Evolutionary conservation across 1,284 basidiomycete genomes (phyloP), one percentile per base, ranked within the genome.

Genomic region (Apiotrichum siamense): DNA sequence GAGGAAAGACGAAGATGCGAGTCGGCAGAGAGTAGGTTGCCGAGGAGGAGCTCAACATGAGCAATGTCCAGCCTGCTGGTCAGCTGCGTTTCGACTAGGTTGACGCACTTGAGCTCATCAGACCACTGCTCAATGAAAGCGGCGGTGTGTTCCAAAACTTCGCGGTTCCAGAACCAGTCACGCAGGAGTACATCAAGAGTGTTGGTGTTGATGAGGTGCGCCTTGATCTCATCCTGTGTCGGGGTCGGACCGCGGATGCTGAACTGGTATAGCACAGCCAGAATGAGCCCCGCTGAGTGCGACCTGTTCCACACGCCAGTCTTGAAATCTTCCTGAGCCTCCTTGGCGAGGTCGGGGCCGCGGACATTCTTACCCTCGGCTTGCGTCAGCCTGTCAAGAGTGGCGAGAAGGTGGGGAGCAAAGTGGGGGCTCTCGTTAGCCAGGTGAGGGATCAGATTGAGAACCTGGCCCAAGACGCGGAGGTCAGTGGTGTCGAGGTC

Each of bases 111-210:
- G 29, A 64, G 26, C 75, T 69, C 18, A 78, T 70, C 21, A 78
- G 63, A 35, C 62, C 57, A 69, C 37, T 76, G 69, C n/a, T 79
- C 64, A 11, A 61, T 54, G 7, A 87, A 69, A 7, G 69, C 65
- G 0, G 79, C 78, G 10, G 85, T 60, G 5, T 80, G 81, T 37
- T 75, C 72, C 27, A 89, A 60, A 1, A 82, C 80, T 49, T 69
- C 69, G 17, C 65, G 74, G 70, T 38, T 80, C 79, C 47, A 83
- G 80, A 77, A 77, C 85, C 85, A 89, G 32, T 72, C 76, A 35
- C 70, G 62, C 0, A 81, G 56, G 20, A 81, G 74, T 24, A 63
- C 44, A 0, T 54, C 58, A 3, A 84, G 24, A 44, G 82, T 75
- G 1, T 81, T 44, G 12, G 58, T 72, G 12, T 66, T 49, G 42